Percentiles rank a stretch among this genome's conserved stretches.
phyloP scores from a whole-genome alignment of 306 rosid genomes.

The Trifolium fragiferum region DNA sequence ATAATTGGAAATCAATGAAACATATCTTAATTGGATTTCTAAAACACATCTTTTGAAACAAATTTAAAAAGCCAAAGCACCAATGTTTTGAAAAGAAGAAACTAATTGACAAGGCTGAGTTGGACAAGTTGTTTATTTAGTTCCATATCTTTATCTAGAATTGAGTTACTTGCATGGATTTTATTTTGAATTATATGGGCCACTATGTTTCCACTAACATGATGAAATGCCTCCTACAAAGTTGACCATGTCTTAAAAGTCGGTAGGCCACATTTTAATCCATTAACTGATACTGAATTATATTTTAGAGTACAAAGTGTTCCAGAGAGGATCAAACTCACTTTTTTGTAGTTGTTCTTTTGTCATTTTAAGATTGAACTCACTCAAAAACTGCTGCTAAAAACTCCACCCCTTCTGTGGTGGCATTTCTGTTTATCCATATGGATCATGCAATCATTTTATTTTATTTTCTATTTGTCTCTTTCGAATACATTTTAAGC shows the following conservation, averaged over 20 bases:
- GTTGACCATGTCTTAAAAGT: conserved; percentile 47
- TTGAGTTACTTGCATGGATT: conserved; percentile 23
- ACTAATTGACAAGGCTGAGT: conserved; percentile 36
- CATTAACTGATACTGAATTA: conserved; percentile 15
- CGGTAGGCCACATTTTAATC: conserved; percentile 50
- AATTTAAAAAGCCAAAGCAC: too few relatives aligned
- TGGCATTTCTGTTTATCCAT: conserved; percentile 12
- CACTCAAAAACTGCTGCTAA: conserved; percentile 31
- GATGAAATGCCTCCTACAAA: conserved; percentile 37
- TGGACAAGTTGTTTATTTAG: conserved; percentile 34
- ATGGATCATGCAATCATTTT: not conserved
- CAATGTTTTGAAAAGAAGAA: not conserved
- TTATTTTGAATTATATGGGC: conserved; percentile 38
- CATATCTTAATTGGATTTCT: too few relatives aligned
- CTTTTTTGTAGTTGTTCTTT: conserved; percentile 31
- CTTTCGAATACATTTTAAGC: not conserved
- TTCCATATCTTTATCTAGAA: conserved; percentile 27
- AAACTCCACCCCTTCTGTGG: conserved; percentile 25
- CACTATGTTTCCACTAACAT: conserved; percentile 43
- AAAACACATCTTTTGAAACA: too few relatives aligned
- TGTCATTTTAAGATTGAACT: conserved; percentile 40
- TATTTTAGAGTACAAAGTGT: conserved; percentile 24
- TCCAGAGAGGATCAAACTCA: conserved; percentile 25
- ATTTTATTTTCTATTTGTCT: not conserved
- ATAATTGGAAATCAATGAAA: too few relatives aligned